Evolutionary conservation across 345 rosid genomes (phyloP), one percentile per base, ranked within the genome.

Genomic region (Psidium friedrichsthalianum): DNA sequence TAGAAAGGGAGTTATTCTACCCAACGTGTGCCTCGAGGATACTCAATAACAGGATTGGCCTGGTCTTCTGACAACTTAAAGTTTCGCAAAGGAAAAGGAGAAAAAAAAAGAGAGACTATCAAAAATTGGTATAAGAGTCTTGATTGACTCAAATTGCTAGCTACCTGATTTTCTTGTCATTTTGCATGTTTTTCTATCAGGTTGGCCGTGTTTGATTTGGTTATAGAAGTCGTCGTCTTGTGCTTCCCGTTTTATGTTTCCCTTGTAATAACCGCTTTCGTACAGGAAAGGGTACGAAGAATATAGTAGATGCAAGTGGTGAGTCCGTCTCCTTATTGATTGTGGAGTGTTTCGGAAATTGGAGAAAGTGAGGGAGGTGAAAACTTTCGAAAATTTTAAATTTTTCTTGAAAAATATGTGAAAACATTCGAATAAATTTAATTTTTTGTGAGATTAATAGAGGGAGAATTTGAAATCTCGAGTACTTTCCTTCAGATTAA

Each of bases 21-120:
- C 3, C 40, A 20, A 18, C 80, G 9, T 18, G 24, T 36, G 47
- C 2, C 2, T 20, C 0, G 0, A 1, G 1, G 3, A 1, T 2
- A 9, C 14, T 9, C 6, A 9, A 8, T 18, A 36, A 36, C 36
- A 36, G 0, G 11, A 69, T 69, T 0, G 1, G 5, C 21, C 10
- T 5, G 7, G 0, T 61, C 29, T 61, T 3, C 2, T 0, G 2
- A 3, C 9, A 64, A 15, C 0, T 27, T 59, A 59, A 59, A 12
- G 15, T 13, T 6, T 59, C 20, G 14, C 20, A 55, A 29, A 14
- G 52, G 11, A 11, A 51, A 3, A 51, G 4, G 52, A 36, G 12
- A 11, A 3, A 16, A 32, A 40, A 64, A 64, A 53, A 53, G 15
- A 15, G 5, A 16, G 6, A 53, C 14, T 14, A 5, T 8, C 25